Conservation (phyloP, 106 monocot genomes). For the Narthecium ossifragum region DNA sequence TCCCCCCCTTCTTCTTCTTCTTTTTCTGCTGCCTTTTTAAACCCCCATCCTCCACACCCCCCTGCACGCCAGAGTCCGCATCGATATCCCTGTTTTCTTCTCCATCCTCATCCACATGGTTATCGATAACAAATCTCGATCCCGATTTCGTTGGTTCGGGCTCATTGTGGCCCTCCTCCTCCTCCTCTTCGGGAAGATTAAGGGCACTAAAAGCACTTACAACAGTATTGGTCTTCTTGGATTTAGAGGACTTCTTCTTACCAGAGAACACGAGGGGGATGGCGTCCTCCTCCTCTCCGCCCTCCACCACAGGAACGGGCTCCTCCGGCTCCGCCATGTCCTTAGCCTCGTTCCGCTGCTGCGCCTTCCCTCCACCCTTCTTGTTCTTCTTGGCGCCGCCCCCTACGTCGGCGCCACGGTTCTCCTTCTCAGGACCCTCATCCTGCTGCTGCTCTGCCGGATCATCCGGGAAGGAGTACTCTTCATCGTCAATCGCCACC, state of each 20-base stretch:
- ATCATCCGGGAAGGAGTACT: slow-evolving; percentile 59
- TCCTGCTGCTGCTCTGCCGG: neutral
- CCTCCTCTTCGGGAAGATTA: slow-evolving; percentile 32
- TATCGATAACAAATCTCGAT: neutral
- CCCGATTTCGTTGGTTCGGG: slow-evolving; percentile 5
- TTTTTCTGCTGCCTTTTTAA: slow-evolving; percentile 19
- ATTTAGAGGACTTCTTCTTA: slow-evolving; percentile 81
- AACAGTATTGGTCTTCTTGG: slow-evolving; percentile 40
- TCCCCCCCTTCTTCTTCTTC: slow-evolving; percentile 35
- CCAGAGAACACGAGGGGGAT: slow-evolving; percentile 47
- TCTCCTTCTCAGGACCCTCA: slow-evolving; percentile 12
- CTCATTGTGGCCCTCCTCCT: slow-evolving; percentile 16
- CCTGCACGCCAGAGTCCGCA: neutral
- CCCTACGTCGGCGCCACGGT: neutral
- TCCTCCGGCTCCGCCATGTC: neutral
- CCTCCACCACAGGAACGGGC: neutral
- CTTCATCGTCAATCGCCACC: slow-evolving; percentile 74
- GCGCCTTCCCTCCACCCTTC: slow-evolving; percentile 38
- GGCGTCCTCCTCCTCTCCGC: slow-evolving; percentile 34
- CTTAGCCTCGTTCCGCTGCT: slow-evolving; percentile 18
- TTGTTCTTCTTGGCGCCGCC: slow-evolving; percentile 45
- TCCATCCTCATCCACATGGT: slow-evolving; percentile 6
- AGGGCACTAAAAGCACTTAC: slow-evolving; percentile 43
- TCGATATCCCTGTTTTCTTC: slow-evolving; percentile 7
- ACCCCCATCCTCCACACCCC: slow-evolving; percentile 2